These are phyloP conservation scores for Ensete glaucum DNA, from an alignment of 176 grass and related monocot species.

Conservation along the genomic window DNA sequence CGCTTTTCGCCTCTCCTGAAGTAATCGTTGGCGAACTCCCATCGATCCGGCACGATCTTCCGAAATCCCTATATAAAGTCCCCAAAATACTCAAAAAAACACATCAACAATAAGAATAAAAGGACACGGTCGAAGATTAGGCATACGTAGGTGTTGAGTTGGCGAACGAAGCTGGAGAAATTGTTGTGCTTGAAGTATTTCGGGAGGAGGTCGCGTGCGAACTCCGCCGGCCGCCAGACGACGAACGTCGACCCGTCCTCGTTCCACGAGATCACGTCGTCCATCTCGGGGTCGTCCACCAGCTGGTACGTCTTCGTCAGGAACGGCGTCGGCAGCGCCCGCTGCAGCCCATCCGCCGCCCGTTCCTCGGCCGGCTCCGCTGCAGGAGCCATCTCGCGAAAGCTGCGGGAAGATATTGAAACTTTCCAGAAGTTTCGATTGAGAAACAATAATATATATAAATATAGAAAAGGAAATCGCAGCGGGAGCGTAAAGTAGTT, in stretches of 20 bases:
- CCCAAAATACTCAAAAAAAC: not conserved
- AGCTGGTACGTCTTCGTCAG: constrained; percentile 90
- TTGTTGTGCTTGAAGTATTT: constrained; percentile 99
- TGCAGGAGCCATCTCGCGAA: not conserved
- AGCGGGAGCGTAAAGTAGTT: too few species aligned
- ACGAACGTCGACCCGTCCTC: constrained; percentile 68
- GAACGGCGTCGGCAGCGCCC: constrained; percentile 71
- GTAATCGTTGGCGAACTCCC: constrained; percentile 24
- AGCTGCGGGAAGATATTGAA: too few species aligned
- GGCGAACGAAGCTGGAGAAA: constrained; percentile 96
- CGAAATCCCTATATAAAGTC: constrained; percentile 7
- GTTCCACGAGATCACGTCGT: constrained; percentile 89
- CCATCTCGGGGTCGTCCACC: constrained; percentile 62
- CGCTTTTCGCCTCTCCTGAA: constrained; percentile 9
- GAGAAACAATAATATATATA: too few species aligned
- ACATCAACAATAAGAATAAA: not conserved
- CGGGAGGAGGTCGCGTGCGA: constrained; percentile 77
- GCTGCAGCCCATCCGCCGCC: constrained; percentile 11
- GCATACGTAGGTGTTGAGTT: constrained; percentile 88
- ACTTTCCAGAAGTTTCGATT: too few species aligned
- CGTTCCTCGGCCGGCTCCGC: not conserved
- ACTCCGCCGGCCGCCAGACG: constrained; percentile 80
- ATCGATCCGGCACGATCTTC: constrained; percentile 11
- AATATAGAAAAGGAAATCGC: too few species aligned
- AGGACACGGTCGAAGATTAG: too few species aligned